Evolutionary conservation across 306 rosid species (phyloP), one percentile per base, ranked within the genome.

Genomic region (Prunus salicina): DNA sequence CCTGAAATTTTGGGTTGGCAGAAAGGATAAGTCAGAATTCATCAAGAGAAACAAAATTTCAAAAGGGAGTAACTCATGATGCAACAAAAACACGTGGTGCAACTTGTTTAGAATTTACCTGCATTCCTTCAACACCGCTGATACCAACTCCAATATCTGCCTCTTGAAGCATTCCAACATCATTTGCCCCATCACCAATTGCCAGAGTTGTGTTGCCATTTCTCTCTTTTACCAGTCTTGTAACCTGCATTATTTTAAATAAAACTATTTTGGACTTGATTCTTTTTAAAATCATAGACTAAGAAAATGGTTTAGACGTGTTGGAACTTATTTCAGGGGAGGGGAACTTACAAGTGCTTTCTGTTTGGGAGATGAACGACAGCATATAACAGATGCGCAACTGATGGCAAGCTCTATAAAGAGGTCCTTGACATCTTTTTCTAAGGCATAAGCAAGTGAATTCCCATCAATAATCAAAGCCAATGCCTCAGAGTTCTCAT

Each of bases 141-240:
- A 96, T 96, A 74, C 99, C 99, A 63, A 96, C 52, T 52, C 99
- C 99, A 71, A 96, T 96, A 80, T 96, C 99, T 15, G 99, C 99
- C 87, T 96, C 99, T 85, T 96, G 99, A 71, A 96, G 96, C 99
- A 96, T 96, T 70, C 98, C 99, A 1, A 96, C 99, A 82, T 96
- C 99, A 77, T 96, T 96, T 77, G 99, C 99, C 49, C 99, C 99
- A 82, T 96, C 99, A 82, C 99, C 99, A 82, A 96, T 84, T 66
- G 98, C 99, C 63, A 96, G 91, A 71, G 93, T 92, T 75, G 98
- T 96, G 52, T 76, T 82, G 34, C 93, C 92, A 57, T 89, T 89
- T 81, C 81, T 89, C 41, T 62, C 64, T 84, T 96, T 96, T 38
- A 96, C 99, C 60, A 96, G 74, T 74, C 96, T 84, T 61, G 99